Evolutionary conservation across 1,284 basidiomycete species (phyloP), one percentile per base, ranked within the genome.

Genomic region (Melampsora abietis-canadensis): DNA sequence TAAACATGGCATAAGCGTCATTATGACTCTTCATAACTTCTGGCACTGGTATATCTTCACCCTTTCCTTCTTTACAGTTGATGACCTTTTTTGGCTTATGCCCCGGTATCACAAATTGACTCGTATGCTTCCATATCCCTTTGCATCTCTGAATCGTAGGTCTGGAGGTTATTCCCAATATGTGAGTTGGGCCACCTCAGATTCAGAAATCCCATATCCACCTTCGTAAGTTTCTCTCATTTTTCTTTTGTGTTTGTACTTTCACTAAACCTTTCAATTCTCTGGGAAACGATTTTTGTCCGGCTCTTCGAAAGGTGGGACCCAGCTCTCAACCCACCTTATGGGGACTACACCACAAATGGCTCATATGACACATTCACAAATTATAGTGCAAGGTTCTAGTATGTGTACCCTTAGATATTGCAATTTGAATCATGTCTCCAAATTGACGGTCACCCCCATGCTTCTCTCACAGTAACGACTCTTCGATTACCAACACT

Each of bases 341-440:
- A 77, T 73, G 78, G 78, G 21, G 78, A 76, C 64, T 79, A 78
- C 47, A 78, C 76, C 12, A 77, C 72, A 4, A 76, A 66, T 12
- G 77, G 76, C 17, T 64, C 68, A 60, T 78, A 57, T 15, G 65
- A 46, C 44, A 51, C n/a, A 4, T 73, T 73, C 30, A 67, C 60
- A 0, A 48, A 60, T 12, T 78, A 76, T 70, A 76, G 70, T 14
- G 77, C 76, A 57, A 66, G 76, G 30, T 78, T 79, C 67, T 79
- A 78, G 69, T 77, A 67, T 59, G 75, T 60, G 8, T 8, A 10
- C 62, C 21, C 37, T n/a, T 8, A 57, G 8, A 21, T 21, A 57
- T n/a, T 57, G 10, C 51, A 17, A 44, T 44, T 44, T 44, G 12
- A 44, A 44, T 44, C 14, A 44, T 44, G 14, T 44, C 40, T 1